Evolutionary conservation across 129 eudicot genomes (phyloP).

Genomic region (Heracleum sosnowskyi): DNA sequence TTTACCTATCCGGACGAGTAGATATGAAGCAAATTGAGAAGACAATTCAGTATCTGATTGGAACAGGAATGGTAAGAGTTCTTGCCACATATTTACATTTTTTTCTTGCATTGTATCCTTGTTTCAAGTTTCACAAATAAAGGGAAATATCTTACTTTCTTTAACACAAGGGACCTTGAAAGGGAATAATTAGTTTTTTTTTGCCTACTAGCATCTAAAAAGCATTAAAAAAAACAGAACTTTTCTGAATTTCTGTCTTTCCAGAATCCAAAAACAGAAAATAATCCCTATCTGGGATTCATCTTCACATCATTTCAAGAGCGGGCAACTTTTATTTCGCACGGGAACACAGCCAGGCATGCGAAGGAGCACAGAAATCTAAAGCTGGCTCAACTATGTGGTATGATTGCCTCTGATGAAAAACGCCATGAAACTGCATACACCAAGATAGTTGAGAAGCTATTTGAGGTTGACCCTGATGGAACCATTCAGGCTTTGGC

Average conservation of each 20-base stretch:
- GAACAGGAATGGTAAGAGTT: conserved; percentile 81
- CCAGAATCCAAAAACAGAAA: conserved; percentile 86
- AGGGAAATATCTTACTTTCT: neutral
- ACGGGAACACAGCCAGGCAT: conserved; percentile 86
- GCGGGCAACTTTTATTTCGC: conserved; percentile 80
- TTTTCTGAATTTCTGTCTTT: neutral
- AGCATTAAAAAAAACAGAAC: too few species aligned
- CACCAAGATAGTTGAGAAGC: conserved; percentile 85
- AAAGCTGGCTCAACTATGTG: conserved; percentile 82
- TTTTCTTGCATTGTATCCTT: neutral
- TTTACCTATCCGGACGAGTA: conserved; percentile 70
- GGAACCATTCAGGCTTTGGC: conserved; percentile 72
- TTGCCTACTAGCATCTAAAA: too few species aligned
- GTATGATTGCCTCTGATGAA: conserved; percentile 86
- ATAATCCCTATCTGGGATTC: conserved; percentile 81
- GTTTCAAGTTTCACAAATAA: too few species aligned
- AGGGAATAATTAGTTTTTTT: too few species aligned
- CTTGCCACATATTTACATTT: neutral
- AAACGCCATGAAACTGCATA: conserved; percentile 92
- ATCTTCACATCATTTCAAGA: conserved; percentile 93
- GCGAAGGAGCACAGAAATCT: conserved; percentile 68
- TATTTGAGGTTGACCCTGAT: conserved; percentile 84
- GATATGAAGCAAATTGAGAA: conserved; percentile 82
- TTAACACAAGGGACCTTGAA: neutral
- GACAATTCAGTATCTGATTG: conserved; percentile 84